phyloP scores from a whole-genome alignment of 164 flowering plant genomes.

The Chimonanthus praecox region DNA sequence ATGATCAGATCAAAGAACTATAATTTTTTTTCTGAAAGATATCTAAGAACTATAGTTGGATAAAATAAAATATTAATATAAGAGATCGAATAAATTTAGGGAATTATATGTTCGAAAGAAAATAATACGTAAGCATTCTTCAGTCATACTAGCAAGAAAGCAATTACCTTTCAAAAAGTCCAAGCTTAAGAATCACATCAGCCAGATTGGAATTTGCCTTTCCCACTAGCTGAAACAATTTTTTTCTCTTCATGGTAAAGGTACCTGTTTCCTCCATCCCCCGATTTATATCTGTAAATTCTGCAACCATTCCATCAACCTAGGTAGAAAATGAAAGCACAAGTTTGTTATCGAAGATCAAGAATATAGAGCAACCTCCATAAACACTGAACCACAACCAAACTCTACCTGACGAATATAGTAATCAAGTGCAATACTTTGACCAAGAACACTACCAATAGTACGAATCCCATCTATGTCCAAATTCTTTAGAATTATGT shows the following conservation, averaged over 20 bases:
- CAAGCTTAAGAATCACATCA: constrained; percentile 93
- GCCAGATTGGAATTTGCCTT: constrained; percentile 95
- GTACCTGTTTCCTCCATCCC: constrained; percentile 96
- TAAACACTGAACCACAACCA: neutral
- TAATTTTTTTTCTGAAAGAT: too few species aligned
- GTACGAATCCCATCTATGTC: constrained; percentile 87
- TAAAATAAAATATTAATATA: too few species aligned
- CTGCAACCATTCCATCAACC: constrained; percentile 99
- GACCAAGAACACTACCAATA: constrained; percentile 97
- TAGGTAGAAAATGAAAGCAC: constrained; percentile 18
- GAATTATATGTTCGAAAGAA: neutral
- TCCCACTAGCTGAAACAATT: constrained; percentile 87
- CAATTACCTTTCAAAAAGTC: constrained; percentile 87
- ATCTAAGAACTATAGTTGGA: neutral
- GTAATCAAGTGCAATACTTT: constrained; percentile 95
- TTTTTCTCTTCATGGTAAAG: constrained; percentile 87
- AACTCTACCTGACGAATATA: constrained; percentile 82
- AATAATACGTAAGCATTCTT: neutral
- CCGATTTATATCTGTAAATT: constrained; percentile 91
- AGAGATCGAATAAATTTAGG: neutral
- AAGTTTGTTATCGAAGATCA: neutral
- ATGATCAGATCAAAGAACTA: too few species aligned
- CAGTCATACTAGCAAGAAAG: neutral
- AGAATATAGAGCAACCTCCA: neutral
- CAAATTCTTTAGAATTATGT: constrained; percentile 77